These are phyloP conservation scores for Hawksworthiomyces lignivorus DNA, from an alignment of 2,329 filamentous ascomycete species.

Conservation along the genomic window DNA sequence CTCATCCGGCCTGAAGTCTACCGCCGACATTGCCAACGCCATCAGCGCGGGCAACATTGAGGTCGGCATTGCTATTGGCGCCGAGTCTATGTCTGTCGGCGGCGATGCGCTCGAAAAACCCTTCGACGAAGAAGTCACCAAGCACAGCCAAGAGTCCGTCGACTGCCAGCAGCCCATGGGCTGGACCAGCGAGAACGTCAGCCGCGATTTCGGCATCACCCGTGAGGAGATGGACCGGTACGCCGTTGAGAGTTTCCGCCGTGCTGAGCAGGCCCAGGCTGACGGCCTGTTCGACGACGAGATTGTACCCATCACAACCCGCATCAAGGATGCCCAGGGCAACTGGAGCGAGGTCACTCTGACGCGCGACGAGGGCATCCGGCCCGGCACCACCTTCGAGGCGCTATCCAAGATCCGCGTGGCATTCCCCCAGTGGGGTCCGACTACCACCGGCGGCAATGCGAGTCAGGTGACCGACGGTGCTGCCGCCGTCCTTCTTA, in stretches of 20 bases:
- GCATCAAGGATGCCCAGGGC: constrained; percentile 76
- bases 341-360: constrained; percentile 70
- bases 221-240: constrained; percentile 77
- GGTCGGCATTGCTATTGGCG: constrained; percentile 78
- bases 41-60: constrained; percentile 77
- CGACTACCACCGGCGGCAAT: constrained; percentile 84
- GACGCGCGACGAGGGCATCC: constrained; percentile 81
- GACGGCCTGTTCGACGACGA: constrained; percentile 88
- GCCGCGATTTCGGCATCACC: constrained; percentile 76
- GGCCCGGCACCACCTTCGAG: constrained; percentile 83
- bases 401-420: constrained; percentile 73
- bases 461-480: constrained; percentile 93
- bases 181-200: constrained; percentile 95
- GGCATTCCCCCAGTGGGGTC: constrained; percentile 85
- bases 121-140: constrained; percentile 69
- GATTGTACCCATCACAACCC: constrained; percentile 80
- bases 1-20: constrained; percentile 90
- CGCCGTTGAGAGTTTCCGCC: constrained; percentile 78
- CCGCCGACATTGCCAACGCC: constrained; percentile 87
- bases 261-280: constrained; percentile 86
- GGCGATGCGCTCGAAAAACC: constrained; percentile 63
- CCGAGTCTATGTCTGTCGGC: constrained; percentile 76
- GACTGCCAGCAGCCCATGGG: constrained; percentile 97
- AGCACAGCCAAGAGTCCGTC: constrained; percentile 62
- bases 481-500: constrained; percentile 79